phyloP scores from a whole-genome alignment of 208 protist genomes.

The Lotmaria passim region DNA sequence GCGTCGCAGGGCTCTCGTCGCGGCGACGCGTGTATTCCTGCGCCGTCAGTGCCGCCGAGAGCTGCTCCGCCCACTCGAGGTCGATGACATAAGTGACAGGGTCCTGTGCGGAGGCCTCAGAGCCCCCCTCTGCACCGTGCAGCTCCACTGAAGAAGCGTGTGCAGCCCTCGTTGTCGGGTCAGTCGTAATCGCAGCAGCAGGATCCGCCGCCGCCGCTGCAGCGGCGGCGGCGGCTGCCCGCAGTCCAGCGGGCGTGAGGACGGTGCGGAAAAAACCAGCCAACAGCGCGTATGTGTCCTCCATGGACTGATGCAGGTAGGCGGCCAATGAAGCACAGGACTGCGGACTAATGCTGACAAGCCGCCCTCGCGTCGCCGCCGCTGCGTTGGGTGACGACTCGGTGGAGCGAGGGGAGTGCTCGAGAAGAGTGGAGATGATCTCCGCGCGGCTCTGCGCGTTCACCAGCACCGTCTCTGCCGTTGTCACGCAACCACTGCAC shows the following conservation, averaged over 20 bases:
- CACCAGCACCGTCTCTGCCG: constrained; percentile 97
- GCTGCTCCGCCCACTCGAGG: constrained; percentile 66
- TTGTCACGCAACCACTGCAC: constrained; percentile 97
- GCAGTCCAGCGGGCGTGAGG: constrained; percentile 6
- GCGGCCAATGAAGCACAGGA: constrained; percentile 91
- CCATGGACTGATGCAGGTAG: constrained; percentile 56
- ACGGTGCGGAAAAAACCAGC: constrained; percentile 71
- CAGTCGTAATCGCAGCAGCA: too few species aligned
- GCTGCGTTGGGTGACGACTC: background rate
- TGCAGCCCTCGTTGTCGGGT: too few species aligned
- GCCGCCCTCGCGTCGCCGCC: constrained; percentile 37
- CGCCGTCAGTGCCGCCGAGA: constrained; percentile 79
- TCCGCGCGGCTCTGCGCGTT: constrained; percentile 66
- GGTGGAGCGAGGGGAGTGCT: background rate
- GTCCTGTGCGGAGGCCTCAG: too few species aligned
- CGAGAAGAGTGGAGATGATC: constrained; percentile 31
- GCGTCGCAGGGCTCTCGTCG: constrained; percentile 17
- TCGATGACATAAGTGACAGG: constrained; percentile 76
- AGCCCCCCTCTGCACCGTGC: too few species aligned
- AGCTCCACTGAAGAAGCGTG: too few species aligned
- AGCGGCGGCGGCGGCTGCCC: background rate
- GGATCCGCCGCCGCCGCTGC: too few species aligned
- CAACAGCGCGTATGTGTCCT: constrained; percentile 57
- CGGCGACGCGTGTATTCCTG: constrained; percentile 72
- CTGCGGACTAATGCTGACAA: constrained; percentile 95